A percentile compares a stretch with the other conserved stretches of the same genome.
Evolutionary conservation across 345 rosid species (phyloP).

Genomic region (Corchorus olitorius): DNA sequence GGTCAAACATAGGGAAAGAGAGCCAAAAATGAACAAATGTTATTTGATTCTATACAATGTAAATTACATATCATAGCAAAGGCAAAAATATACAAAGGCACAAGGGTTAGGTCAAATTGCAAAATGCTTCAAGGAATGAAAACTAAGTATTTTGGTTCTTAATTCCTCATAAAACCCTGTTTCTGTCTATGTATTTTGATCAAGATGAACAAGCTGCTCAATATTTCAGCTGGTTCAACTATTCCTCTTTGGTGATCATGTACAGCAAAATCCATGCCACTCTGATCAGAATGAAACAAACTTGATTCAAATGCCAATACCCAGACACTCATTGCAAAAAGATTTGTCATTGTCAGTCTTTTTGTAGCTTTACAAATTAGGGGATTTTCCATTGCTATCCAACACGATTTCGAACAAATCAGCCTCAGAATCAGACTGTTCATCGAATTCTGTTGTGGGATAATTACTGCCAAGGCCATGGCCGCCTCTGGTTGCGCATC

Average conservation of each 20-base stretch:
- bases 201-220: slow-evolving; percentile 14
- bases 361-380: slow-evolving; percentile 27
- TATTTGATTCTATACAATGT: slow-evolving; percentile 18
- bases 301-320: slow-evolving; percentile 10
- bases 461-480: slow-evolving; percentile 32
- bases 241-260: background rate
- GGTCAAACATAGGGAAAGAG: background rate
- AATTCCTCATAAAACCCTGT: slow-evolving; percentile 16
- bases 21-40: background rate
- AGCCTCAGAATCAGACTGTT: slow-evolving; percentile 88
- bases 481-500: slow-evolving; percentile 41
- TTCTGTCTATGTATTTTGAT: slow-evolving; percentile 12
- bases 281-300: slow-evolving; percentile 10
- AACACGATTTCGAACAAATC: slow-evolving; percentile 86
- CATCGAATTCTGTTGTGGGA: slow-evolving; percentile 53
- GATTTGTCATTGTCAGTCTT: slow-evolving; percentile 17
- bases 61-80: background rate
- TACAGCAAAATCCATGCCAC: slow-evolving; percentile 25
- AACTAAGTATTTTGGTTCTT: slow-evolving; percentile 13
- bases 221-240: slow-evolving; percentile 16
- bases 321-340: slow-evolving; percentile 7
- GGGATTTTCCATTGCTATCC: slow-evolving; percentile 56
- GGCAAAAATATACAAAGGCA: background rate
- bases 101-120: background rate
- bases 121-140: background rate